phyloP scores from a whole-genome alignment of 805 yeast species.

The Nadsonia fulvescens region DNA sequence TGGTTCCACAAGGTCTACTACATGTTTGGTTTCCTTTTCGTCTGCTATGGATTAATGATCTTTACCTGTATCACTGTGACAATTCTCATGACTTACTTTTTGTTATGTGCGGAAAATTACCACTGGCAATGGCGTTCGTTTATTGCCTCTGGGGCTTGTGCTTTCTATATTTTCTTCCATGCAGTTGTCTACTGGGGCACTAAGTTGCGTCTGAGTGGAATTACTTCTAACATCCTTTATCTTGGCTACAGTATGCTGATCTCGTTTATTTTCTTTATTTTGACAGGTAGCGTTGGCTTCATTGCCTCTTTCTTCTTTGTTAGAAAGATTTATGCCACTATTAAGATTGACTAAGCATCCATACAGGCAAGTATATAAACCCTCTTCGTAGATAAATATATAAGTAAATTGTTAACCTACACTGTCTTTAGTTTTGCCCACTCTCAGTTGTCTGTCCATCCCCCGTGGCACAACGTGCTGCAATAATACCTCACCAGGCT shows the following conservation, averaged over 20 bases:
- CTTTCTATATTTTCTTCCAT: conserved; percentile 70
- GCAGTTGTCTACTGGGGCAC: conserved; percentile 35
- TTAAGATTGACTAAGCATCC: conserved; percentile 58
- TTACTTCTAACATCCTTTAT: conserved; percentile 61
- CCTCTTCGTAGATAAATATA: no score
- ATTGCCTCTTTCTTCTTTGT: conserved; percentile 56
- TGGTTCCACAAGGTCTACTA: conserved; percentile 91
- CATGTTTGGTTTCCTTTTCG: conserved; percentile 93
- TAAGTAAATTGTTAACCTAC: no score
- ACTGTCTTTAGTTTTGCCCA: no score
- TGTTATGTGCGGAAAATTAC: conserved; percentile 80
- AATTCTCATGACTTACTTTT: conserved; percentile 61
- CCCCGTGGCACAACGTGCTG: no score
- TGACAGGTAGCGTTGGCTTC: conserved; percentile 83
- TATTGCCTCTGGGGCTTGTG: conserved; percentile 76
- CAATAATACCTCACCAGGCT: no score
- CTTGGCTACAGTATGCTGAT: conserved; percentile 67
- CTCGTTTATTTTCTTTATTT: conserved; percentile 51
- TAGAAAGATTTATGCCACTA: conserved; percentile 61
- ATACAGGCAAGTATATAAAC: no score
- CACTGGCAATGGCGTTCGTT: conserved; percentile 95
- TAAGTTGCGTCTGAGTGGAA: conserved; percentile 50
- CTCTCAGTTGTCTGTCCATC: no score
- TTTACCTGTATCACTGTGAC: conserved; percentile 69
- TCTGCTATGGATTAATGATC: conserved; percentile 71